Percentiles rank a stretch among this genome's conserved stretches.
phyloP scores from a whole-genome alignment of 805 yeast species.

The Ogataea henricii region DNA sequence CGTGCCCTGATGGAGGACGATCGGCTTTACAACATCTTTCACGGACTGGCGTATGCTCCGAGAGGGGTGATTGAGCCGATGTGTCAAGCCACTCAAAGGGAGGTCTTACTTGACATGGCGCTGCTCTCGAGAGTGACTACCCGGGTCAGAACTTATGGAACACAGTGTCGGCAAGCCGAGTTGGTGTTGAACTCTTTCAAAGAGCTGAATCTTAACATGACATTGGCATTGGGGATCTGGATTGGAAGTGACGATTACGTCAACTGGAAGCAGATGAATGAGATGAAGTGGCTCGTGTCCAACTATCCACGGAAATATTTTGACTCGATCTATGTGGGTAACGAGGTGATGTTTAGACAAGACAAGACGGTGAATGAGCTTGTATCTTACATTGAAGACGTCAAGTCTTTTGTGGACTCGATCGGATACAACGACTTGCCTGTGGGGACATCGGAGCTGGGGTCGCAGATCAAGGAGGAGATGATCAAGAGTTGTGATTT shows the following conservation, averaged over 20 bases:
- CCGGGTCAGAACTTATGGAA: conserved; percentile 58
- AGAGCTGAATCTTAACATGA: conserved; percentile 52
- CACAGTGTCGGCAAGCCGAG: conserved; percentile 60
- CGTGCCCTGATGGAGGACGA: conserved; percentile 39
- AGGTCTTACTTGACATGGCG: conserved; percentile 57
- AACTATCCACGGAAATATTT: conserved; percentile 48
- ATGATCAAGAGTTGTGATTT: conserved; percentile 51
- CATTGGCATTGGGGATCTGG: conserved; percentile 65
- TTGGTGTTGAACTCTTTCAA: conserved; percentile 54
- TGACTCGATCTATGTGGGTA: conserved; percentile 58
- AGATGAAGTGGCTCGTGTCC: conserved; percentile 43
- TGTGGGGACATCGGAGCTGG: conserved; percentile 66
- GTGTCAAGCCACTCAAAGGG: conserved; percentile 52
- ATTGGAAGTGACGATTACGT: conserved; percentile 47
- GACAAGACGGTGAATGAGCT: conserved; percentile 45
- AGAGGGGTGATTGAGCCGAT: conserved; percentile 47
- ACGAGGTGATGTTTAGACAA: conserved; percentile 59
- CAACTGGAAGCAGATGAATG: conserved; percentile 48
- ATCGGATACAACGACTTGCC: conserved; percentile 44
- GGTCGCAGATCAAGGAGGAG: conserved; percentile 44
- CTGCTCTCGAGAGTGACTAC: conserved; percentile 59
- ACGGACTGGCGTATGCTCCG: conserved; percentile 66
- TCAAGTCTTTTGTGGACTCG: conserved; percentile 40
- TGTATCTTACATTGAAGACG: conserved; percentile 42
- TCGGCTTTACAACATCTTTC: conserved; percentile 41